Evolutionary conservation across 805 yeast genomes (phyloP).

Genomic region (Kregervanrija delftensis): DNA sequence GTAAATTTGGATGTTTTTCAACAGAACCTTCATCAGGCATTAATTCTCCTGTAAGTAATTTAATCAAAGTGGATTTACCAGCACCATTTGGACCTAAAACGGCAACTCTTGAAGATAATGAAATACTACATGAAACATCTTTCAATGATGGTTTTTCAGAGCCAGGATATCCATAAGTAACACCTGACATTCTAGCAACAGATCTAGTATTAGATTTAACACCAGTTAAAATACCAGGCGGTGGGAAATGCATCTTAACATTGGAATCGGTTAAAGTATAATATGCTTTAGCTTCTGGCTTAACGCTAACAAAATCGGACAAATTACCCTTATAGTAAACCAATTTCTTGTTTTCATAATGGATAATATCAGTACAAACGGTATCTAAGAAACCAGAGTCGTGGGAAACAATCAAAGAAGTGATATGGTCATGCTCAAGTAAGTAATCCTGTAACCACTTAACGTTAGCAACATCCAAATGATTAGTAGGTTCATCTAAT

Average conservation of each 20-base stretch:
- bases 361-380: conserved; percentile 95
- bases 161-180: conserved; percentile 87
- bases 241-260: conserved; percentile 97
- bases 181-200: conserved; percentile 65
- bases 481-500: conserved; percentile 97
- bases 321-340: conserved; percentile 95
- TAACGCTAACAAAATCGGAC: conserved; percentile 82
- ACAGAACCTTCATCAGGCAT: conserved; percentile 83
- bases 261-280: conserved; percentile 89
- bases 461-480: conserved; percentile 90
- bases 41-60: conserved; percentile 86
- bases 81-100: conserved; percentile 98
- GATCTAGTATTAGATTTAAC: conserved; percentile 92
- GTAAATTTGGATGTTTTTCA: conserved; percentile 95
- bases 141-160: conserved; percentile 74
- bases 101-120: conserved; percentile 95
- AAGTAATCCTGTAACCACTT: conserved; percentile 91
- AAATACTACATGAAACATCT: conserved; percentile 81
- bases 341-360: conserved; percentile 90
- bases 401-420: conserved; percentile 94
- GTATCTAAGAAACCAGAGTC: conserved; percentile 94
- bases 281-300: conserved; percentile 95
- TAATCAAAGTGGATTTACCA: conserved; percentile 94
- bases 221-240: conserved; percentile 97
- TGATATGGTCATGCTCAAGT: conserved; percentile 73